phyloP scores from a whole-genome alignment of 2,329 filamentous ascomycete species.

The Trichoderma guizhouense region DNA sequence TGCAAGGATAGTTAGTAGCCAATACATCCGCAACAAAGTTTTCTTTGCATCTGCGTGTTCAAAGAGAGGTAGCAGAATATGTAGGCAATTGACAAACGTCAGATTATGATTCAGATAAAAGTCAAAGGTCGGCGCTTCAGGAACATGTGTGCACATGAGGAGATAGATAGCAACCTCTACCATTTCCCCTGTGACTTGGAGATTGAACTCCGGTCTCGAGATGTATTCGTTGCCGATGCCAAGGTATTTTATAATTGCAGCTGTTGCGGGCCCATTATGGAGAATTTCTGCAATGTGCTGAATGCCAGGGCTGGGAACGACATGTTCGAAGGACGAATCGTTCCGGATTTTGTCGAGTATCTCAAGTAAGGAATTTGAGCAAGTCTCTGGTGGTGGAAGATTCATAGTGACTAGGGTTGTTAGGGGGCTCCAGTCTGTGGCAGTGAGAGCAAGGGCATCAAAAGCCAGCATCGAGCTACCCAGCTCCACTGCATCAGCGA shows the following conservation, averaged over 20 bases:
- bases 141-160: not conserved
- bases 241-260: not conserved
- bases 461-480: not conserved
- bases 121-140: not conserved
- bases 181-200: not conserved
- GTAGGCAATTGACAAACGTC: not conserved
- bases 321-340: not conserved
- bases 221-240: not conserved
- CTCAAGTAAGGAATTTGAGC: not conserved
- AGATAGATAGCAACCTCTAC: not conserved
- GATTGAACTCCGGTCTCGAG: not conserved
- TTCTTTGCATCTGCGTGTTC: not conserved
- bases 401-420: not conserved
- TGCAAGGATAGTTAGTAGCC: not conserved
- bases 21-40: not conserved
- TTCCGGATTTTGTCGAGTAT: not conserved
- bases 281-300: not conserved
- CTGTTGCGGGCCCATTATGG: not conserved
- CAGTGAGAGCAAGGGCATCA: not conserved
- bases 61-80: not conserved
- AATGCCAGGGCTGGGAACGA: not conserved
- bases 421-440: not conserved
- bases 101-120: not conserved
- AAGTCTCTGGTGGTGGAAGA: not conserved
- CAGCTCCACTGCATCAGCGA: not conserved